phyloP scores from a whole-genome alignment of 129 eudicot genomes.

The Arctium minus region DNA sequence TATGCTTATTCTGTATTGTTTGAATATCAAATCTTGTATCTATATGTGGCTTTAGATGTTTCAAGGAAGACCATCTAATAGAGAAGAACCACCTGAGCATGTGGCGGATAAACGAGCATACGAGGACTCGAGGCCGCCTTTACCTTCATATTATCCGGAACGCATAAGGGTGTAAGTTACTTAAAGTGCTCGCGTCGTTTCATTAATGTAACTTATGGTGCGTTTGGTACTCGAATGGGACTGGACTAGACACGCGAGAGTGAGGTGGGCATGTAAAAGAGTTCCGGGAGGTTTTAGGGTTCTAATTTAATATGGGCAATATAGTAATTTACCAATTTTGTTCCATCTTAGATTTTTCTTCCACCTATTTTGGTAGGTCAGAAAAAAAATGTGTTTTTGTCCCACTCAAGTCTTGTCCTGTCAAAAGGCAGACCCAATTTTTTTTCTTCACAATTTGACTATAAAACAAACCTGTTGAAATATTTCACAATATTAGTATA shows the following conservation, averaged over 20 bases:
- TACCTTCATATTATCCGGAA: constrained; percentile 56
- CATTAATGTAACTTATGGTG: background rate
- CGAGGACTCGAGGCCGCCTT: constrained; percentile 58
- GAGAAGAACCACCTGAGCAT: constrained; percentile 55
- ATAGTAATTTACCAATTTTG: background rate
- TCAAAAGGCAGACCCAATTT: background rate
- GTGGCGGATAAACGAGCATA: constrained; percentile 69
- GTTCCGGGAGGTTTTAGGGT: background rate
- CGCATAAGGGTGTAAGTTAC: constrained; percentile 47
- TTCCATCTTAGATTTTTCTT: no score
- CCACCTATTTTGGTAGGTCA: background rate
- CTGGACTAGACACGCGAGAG: background rate
- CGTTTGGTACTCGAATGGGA: no score
- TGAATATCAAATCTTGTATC: constrained; percentile 12
- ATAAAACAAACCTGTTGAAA: no score
- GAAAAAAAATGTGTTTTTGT: no score
- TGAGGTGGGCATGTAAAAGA: background rate
- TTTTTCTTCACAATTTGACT: no score
- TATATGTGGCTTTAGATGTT: constrained; percentile 48
- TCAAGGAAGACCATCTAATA: constrained; percentile 65
- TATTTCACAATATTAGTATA: no score
- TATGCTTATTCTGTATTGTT: background rate
- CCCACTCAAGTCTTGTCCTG: background rate
- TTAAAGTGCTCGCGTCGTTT: background rate
- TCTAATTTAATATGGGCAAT: background rate